Evolutionary conservation across 345 rosid genomes (phyloP).

Genomic region (Linum lewisii): DNA sequence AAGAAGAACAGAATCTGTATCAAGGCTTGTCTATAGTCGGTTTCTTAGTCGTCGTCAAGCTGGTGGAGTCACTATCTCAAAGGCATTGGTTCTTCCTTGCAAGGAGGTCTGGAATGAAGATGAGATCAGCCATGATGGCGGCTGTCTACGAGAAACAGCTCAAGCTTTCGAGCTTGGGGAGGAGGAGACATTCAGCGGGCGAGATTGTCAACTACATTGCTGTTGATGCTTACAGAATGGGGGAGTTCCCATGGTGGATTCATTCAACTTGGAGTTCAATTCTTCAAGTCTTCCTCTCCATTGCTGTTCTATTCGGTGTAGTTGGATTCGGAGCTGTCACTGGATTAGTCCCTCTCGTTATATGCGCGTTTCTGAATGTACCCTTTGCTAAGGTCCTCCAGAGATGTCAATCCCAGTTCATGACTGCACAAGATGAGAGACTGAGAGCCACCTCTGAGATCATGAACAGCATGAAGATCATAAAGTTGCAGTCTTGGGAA

Average conservation of each 20-base stretch:
- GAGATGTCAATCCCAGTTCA: constrained; percentile 50
- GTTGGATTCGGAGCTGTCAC: constrained; percentile 59
- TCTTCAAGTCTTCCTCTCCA: constrained; percentile 43
- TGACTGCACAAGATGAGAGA: constrained; percentile 65
- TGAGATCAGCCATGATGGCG: constrained; percentile 67
- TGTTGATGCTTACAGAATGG: constrained; percentile 75
- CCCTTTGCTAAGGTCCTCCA: constrained; percentile 53
- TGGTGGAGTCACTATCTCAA: constrained; percentile 57
- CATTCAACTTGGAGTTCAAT: constrained; percentile 44
- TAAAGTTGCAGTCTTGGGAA: constrained; percentile 81
- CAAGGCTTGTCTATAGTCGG: constrained; percentile 45
- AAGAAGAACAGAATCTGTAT: constrained; percentile 24
- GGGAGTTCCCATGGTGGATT: constrained; percentile 73
- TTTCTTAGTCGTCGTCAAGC: constrained; percentile 35
- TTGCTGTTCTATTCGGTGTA: constrained; percentile 40
- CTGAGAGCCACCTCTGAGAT: constrained; percentile 55
- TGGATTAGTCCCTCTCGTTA: constrained; percentile 40
- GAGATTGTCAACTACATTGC: constrained; percentile 71
- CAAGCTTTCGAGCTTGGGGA: constrained; percentile 51
- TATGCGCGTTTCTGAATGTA: constrained; percentile 38
- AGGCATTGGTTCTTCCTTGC: constrained; percentile 60
- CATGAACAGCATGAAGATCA: constrained; percentile 63
- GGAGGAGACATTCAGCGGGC: constrained; percentile 59
- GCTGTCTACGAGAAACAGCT: constrained; percentile 57
- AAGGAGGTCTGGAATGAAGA: constrained; percentile 62